A percentile compares a stretch with the other conserved stretches of the same genome.
phyloP scores from a whole-genome alignment of 352 stramenopile species.

The Aphanomyces invadans region DNA sequence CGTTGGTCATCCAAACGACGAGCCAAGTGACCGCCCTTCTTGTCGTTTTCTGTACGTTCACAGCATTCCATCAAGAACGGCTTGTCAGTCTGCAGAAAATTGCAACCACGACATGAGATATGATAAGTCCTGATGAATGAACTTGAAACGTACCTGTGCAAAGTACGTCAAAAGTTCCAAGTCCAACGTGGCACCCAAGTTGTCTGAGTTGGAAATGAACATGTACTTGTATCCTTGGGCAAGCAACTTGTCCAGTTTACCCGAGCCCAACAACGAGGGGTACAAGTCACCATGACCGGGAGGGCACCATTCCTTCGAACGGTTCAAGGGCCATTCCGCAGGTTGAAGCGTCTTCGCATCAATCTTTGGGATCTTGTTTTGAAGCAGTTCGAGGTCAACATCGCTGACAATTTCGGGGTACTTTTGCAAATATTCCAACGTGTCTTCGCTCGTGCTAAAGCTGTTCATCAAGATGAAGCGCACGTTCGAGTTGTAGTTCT shows the following conservation, averaged over 20 bases:
- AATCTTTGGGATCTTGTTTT: conserved; percentile 98
- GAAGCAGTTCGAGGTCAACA: conserved; percentile 94
- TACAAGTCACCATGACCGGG: conserved; percentile 82
- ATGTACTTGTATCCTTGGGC: conserved; percentile 84
- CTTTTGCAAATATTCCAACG: conserved; percentile 81
- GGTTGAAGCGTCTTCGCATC: conserved; percentile 79
- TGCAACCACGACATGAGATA: conserved; percentile 29
- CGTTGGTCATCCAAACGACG: conserved; percentile 86
- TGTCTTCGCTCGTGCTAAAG: conserved; percentile 81
- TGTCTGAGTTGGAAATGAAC: conserved; percentile 88
- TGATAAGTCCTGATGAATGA: no score
- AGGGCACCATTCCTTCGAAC: conserved; percentile 81
- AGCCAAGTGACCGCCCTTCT: conserved; percentile 97
- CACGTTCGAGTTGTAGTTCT: conserved; percentile 88
- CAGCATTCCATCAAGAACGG: conserved; percentile 93
- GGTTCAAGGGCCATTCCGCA: conserved; percentile 47
- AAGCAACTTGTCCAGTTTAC: conserved; percentile 80
- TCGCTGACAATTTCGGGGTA: conserved; percentile 89
- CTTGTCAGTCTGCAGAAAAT: conserved; percentile 67
- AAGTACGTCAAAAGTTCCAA: conserved; percentile 85
- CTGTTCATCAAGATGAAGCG: conserved; percentile 88
- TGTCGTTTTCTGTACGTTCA: conserved; percentile 97
- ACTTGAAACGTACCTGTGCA: conserved; percentile 51
- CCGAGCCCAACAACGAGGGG: conserved; percentile 71
- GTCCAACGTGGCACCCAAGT: conserved; percentile 74